A percentile compares a stretch with the other conserved stretches of the same genome.
Evolutionary conservation across 1,139 yeast species (phyloP).

Genomic region (Candida pseudocylindracea): DNA sequence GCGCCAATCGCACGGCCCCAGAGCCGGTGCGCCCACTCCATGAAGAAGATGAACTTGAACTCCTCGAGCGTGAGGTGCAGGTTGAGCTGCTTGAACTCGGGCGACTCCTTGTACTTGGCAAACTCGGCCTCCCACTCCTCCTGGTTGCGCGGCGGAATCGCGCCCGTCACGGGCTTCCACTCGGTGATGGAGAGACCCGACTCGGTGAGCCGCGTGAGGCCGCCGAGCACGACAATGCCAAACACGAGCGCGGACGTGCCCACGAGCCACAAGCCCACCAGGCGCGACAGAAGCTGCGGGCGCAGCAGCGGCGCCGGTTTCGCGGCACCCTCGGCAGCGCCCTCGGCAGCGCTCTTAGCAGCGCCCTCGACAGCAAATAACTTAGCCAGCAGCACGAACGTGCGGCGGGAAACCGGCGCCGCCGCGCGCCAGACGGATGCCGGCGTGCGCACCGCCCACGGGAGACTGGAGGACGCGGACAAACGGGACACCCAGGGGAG

Average conservation of each 20-base stretch:
- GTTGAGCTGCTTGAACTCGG: constrained; percentile 78
- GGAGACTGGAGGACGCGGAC: too few relatives aligned
- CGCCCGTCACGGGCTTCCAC: constrained; percentile 96
- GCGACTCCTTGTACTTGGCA: constrained; percentile 57
- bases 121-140: constrained; percentile 77
- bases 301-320: too few relatives aligned
- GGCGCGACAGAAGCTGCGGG: constrained; percentile 12
- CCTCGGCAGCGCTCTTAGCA: too few relatives aligned
- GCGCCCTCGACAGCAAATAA: too few relatives aligned
- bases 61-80: constrained; percentile 84
- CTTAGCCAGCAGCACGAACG: too few relatives aligned
- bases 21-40: constrained; percentile 96
- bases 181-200: constrained; percentile 93
- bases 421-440: too few relatives aligned
- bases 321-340: too few relatives aligned
- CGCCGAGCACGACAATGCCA: constrained; percentile 93
- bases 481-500: too few relatives aligned
- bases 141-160: constrained; percentile 67
- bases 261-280: constrained; percentile 73
- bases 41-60: constrained; percentile 80
- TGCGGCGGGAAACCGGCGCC: too few relatives aligned
- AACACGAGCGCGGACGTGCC: constrained; percentile 85
- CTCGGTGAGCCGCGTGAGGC: constrained; percentile 84
- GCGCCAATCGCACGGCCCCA: constrained; percentile 84
- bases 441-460: too few relatives aligned